Percentiles rank a stretch among this genome's conserved stretches.
phyloP scores from a whole-genome alignment of 1,284 basidiomycete species.

The Pseudozyma pruni region DNA sequence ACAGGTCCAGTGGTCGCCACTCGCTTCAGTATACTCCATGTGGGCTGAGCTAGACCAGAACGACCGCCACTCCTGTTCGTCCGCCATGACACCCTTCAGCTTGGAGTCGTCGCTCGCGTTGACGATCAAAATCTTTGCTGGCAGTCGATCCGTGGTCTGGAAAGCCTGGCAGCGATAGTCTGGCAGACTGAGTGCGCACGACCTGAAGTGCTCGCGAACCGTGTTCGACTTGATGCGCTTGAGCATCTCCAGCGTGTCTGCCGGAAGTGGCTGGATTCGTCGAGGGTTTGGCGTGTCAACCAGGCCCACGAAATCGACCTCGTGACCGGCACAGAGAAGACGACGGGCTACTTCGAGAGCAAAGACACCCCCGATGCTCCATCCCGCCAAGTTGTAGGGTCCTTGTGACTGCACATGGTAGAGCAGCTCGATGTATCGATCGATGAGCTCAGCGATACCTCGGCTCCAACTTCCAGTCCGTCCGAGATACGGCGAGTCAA shows the following conservation, averaged over 20 bases:
- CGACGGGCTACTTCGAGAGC: conserved; percentile 36
- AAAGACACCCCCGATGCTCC: conserved; percentile 52
- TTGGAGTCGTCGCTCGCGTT: conserved; percentile 23
- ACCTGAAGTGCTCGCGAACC: conserved; percentile 42
- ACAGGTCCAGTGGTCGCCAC: conserved; percentile 41
- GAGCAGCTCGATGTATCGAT: conserved; percentile 35
- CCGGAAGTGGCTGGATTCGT: conserved; percentile 32
- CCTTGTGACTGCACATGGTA: conserved; percentile 18
- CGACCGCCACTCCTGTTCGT: conserved; percentile 20
- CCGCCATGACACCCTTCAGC: conserved; percentile 31
- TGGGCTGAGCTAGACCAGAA: conserved; percentile 20
- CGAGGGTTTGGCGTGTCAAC: conserved; percentile 38
- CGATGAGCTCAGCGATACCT: conserved; percentile 39
- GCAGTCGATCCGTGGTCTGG: conserved; percentile 8
- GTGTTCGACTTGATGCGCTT: conserved; percentile 19
- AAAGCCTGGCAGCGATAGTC: conserved; percentile 27
- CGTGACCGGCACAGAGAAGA: conserved; percentile 28
- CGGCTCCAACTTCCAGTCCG: conserved; percentile 33
- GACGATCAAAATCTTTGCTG: conserved; percentile 12
- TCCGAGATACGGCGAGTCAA: conserved; percentile 45
- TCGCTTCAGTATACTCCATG: conserved; percentile 12
- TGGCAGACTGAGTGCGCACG: conserved; percentile 37
- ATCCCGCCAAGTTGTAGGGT: conserved; percentile 39
- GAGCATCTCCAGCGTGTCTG: conserved; percentile 36
- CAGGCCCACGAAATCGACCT: conserved; percentile 26